phyloP scores from a whole-genome alignment of 2,329 filamentous ascomycete species.

The Clarireedia homoeocarpa region DNA sequence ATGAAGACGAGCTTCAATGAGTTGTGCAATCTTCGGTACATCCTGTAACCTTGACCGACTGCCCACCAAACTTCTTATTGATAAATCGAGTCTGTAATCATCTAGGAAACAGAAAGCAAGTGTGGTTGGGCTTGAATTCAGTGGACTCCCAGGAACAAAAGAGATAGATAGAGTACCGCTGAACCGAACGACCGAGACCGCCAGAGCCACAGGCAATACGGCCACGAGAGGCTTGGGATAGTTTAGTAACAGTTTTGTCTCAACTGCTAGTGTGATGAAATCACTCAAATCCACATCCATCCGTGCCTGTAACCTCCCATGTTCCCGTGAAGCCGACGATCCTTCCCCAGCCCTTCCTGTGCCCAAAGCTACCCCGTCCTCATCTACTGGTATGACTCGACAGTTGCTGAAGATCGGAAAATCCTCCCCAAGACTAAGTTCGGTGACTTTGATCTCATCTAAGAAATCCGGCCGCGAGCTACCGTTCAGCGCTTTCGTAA shows the following conservation, averaged over 20 bases:
- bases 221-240: conserved; percentile 87
- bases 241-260: conserved; percentile 90
- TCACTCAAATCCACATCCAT: conserved; percentile 98
- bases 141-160: conserved; percentile 69
- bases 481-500: conserved; percentile 85
- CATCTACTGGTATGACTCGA: conserved; percentile 83
- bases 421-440: conserved; percentile 89
- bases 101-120: conserved; percentile 92
- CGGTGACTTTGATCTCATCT: conserved; percentile 87
- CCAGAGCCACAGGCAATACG: conserved; percentile 82
- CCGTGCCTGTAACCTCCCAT: conserved; percentile 76
- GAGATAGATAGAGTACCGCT: conserved; percentile 91
- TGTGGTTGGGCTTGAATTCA: conserved; percentile 68
- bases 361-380: conserved; percentile 58
- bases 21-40: conserved; percentile 79
- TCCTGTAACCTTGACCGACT: conserved; percentile 75
- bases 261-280: conserved; percentile 87
- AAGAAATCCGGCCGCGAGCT: conserved; percentile 80
- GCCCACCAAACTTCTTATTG: conserved; percentile 70
- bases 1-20: conserved; percentile 72
- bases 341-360: conserved; percentile 18
- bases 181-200: conserved; percentile 87
- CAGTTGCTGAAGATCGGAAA: conserved; percentile 99
- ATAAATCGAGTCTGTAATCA: conserved; percentile 79
- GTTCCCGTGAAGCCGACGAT: conserved; percentile 37